A percentile compares a stretch with the other conserved stretches of the same genome.
Evolutionary conservation across 805 yeast genomes (phyloP).

Genomic region (Yamadazyma sp.): DNA sequence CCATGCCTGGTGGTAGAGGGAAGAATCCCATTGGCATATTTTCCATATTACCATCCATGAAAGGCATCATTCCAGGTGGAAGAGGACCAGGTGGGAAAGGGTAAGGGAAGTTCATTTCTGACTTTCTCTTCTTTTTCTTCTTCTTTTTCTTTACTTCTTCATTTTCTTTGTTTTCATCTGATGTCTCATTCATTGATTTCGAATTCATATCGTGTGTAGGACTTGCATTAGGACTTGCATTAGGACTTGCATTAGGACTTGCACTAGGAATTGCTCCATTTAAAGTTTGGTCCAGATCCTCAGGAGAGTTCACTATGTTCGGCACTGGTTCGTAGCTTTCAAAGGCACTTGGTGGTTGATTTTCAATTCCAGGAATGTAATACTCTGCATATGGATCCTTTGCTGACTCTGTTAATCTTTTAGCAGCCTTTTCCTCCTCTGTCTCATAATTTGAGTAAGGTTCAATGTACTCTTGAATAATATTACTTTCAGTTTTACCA

Average conservation of each 20-base stretch:
- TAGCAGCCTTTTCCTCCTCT: conserved; percentile 15
- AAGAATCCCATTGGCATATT: conserved; percentile 13
- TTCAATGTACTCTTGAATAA: conserved; percentile 15
- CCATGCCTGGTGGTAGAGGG: conserved; percentile 14
- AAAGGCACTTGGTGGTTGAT: background rate
- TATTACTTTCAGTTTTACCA: conserved; percentile 7
- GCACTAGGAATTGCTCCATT: background rate
- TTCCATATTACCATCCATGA: conserved; percentile 9
- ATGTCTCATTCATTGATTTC: background rate
- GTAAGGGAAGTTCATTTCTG: conserved; percentile 7
- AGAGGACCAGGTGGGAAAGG: conserved; percentile 12
- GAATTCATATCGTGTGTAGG: background rate
- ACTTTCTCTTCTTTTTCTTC: conserved; percentile 10
- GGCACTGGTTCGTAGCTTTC: conserved; percentile 1
- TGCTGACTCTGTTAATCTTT: conserved; percentile 6
- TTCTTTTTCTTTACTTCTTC: conserved; percentile 14
- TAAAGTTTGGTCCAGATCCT: background rate
- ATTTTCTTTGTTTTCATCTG: conserved; percentile 12
- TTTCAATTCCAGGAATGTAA: conserved; percentile 15
- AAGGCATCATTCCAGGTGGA: conserved; percentile 15
- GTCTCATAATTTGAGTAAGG: conserved; percentile 25
- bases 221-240: background rate
- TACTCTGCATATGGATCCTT: conserved; percentile 29
- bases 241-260: background rate
- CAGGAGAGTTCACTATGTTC: background rate